Evolutionary conservation across 192 early-diverging fungal genomes (phyloP), one percentile per base, ranked within the genome.

Genomic region (Rhizoclosmatium sp.): DNA sequence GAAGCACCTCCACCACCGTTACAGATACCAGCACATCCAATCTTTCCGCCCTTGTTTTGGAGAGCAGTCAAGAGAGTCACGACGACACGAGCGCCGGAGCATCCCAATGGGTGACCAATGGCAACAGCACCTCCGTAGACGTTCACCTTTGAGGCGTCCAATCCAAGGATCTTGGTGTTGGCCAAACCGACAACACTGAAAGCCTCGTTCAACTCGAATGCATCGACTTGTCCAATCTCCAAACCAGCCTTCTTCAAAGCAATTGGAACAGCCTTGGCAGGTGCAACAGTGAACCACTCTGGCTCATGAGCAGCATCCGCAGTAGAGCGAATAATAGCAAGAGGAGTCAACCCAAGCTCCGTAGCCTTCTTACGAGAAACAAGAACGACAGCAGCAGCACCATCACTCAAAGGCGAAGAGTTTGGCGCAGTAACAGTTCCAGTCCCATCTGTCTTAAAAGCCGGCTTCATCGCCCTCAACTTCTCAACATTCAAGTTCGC

Each of bases 181-280:
- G 96, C 95, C 39, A 95, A 87, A 9, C 93, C 92, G 58, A 98
- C 98, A 16, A 99, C 98, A 64, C 93, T 92, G 82, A 99, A 99
- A 1, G 98, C 98, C 85, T 99, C 98, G 88, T 99, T 98, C 85
- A 99, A 89, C 86, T 99, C 98, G 78, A 93, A 99, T 64, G 92
- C 81, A 69, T 93, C 93, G 81, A 99, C 94, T 81, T 95, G 94
- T 75, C 91, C 91, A 54, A 92, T 75, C 59, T 92, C 75, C 9
- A 82, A 23, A 46, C 92, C 91, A 54, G 98, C 98, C 82, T 92
- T 93, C 78, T 92, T 85, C 40, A 99, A 88, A 7, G 96, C 96
- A 75, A 94, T 92, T 48, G 98, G 98, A 61, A 98, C 87, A 19
- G 98, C 96, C 77, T 96, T 88, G 49, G 95, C 84, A 21, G 98